Evolutionary conservation across 2,329 filamentous ascomycete genomes (phyloP).

Genomic region (Epichloe sibirici): DNA sequence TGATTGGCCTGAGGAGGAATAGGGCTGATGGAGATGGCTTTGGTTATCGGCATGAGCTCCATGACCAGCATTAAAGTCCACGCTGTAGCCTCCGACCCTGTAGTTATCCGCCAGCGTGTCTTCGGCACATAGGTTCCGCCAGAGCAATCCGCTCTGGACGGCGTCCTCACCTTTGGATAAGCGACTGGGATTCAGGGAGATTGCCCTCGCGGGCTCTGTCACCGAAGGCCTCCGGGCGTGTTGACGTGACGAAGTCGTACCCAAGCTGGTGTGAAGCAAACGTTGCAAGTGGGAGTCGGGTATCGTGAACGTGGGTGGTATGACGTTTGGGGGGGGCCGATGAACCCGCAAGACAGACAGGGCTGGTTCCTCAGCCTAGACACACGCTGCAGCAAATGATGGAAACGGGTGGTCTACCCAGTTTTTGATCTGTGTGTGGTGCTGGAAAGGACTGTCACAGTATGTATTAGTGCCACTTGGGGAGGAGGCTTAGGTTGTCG

Average conservation of each 20-base stretch:
- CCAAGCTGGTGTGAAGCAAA: neutral
- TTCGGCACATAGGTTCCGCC: conserved; percentile 62
- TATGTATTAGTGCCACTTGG: neutral
- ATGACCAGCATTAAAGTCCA: conserved; percentile 57
- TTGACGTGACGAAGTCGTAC: neutral
- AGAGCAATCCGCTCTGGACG: conserved; percentile 67
- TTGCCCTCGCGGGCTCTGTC: conserved; percentile 42
- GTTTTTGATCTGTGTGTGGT: neutral
- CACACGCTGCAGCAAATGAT: neutral
- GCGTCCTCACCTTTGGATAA: conserved; percentile 51
- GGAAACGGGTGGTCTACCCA: neutral
- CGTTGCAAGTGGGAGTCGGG: conserved; percentile 1
- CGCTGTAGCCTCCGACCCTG: conserved; percentile 61
- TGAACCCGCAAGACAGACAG: neutral
- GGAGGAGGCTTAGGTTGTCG: conserved; percentile 2
- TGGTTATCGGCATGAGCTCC: conserved; percentile 53
- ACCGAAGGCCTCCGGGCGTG: conserved; percentile 13
- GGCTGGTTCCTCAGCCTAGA: neutral
- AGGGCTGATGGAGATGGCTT: conserved; percentile 50
- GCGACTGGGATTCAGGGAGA: conserved; percentile 39
- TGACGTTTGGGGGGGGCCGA: neutral
- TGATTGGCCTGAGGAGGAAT: conserved; percentile 35
- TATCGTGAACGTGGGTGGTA: conserved; percentile 3
- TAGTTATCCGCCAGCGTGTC: conserved; percentile 65
- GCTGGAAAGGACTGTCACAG: neutral